Conservation (phyloP, 371 early-diverging fungal species). For the Lichtheimia corymbifera region DNA sequence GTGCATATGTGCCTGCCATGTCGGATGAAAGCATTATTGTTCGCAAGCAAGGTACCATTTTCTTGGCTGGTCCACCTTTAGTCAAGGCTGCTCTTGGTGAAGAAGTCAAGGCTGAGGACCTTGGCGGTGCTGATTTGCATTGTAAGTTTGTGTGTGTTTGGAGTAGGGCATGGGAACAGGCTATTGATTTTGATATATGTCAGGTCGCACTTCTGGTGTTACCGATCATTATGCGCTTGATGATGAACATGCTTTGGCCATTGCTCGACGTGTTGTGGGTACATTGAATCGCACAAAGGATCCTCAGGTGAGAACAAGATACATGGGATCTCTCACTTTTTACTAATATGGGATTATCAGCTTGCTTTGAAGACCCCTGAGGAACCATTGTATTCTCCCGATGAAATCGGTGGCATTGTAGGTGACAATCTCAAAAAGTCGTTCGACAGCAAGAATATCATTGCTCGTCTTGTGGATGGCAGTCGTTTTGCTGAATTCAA, state of each 20-base stretch:
- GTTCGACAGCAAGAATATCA: slow-evolving; percentile 93
- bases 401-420: slow-evolving; percentile 94
- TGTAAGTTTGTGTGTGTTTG: slow-evolving; percentile 54
- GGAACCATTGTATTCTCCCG: slow-evolving; percentile 83
- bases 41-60: slow-evolving; percentile 95
- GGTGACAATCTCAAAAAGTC: slow-evolving; percentile 90
- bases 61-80: slow-evolving; percentile 95
- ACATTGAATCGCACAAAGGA: slow-evolving; percentile 81
- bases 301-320: slow-evolving; percentile 40
- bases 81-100: slow-evolving; percentile 98
- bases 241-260: slow-evolving; percentile 90
- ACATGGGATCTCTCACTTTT: too few relatives aligned
- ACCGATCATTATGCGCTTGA: slow-evolving; percentile 93
- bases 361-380: slow-evolving; percentile 36
- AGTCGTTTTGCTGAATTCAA: slow-evolving; percentile 95
- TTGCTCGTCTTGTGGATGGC: slow-evolving; percentile 96
- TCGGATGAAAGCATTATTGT: slow-evolving; percentile 98
- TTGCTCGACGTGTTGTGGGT: slow-evolving; percentile 87
- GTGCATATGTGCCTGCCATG: slow-evolving; percentile 99
- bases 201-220: slow-evolving; percentile 84
- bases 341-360: too few relatives aligned
- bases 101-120: slow-evolving; percentile 90
- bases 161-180: neutral
- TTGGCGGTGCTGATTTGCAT: slow-evolving; percentile 97
- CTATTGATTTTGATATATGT: slow-evolving; percentile 10